Conservation (phyloP, 2,329 filamentous ascomycete genomes). For the Neocatenulostroma microsporum region DNA sequence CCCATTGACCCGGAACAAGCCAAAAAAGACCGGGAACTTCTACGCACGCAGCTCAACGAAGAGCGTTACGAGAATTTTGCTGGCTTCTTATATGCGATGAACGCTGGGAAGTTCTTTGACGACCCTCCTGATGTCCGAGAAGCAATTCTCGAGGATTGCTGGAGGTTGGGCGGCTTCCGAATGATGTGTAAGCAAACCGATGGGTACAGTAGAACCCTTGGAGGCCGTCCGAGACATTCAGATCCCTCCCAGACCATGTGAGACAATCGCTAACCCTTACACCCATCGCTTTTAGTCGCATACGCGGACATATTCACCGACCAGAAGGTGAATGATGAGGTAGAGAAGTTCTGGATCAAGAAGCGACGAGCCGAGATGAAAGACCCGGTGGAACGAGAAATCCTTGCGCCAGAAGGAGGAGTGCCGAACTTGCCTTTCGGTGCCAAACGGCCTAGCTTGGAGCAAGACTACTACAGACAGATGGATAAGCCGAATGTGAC, state of each 20-base stretch:
- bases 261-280: no score
- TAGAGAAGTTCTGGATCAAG: slow-evolving; percentile 40
- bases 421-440: slow-evolving; percentile 37
- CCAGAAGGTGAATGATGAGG: slow-evolving; percentile 31
- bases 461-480: slow-evolving; percentile 41
- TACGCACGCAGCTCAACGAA: slow-evolving; percentile 31
- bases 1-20: slow-evolving; percentile 45
- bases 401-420: slow-evolving; percentile 36
- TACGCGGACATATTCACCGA: slow-evolving; percentile 48
- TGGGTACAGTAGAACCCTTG: no score
- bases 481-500: slow-evolving; percentile 41
- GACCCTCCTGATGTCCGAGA: slow-evolving; percentile 34
- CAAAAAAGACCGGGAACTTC: slow-evolving; percentile 10
- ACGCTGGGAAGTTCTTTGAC: slow-evolving; percentile 31
- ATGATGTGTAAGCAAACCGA: no score
- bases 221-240: no score
- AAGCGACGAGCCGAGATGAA: slow-evolving; percentile 36
- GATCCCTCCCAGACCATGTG: no score
- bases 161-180: slow-evolving; percentile 32
- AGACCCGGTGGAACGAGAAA: slow-evolving; percentile 36
- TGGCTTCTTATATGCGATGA: slow-evolving; percentile 14
- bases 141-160: slow-evolving; percentile 35
- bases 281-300: no score
- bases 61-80: slow-evolving; percentile 21
- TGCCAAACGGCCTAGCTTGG: slow-evolving; percentile 37